Base-by-base conservation (phyloP, 352 stramenopile species). In the Phytopythium litorale region DNA sequence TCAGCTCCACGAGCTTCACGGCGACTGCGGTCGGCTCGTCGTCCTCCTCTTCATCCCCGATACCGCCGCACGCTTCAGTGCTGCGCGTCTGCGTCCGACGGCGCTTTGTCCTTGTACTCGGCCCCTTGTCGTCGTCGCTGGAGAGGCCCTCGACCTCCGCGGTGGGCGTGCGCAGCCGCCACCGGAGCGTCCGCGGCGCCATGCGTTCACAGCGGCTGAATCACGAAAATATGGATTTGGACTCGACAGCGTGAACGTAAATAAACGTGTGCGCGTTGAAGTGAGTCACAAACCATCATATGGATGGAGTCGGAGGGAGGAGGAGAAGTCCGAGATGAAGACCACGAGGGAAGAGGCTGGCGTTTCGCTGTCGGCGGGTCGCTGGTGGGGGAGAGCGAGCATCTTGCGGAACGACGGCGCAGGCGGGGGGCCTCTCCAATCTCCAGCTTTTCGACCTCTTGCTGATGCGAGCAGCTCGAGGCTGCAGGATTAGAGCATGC, bases 1-100 rank as follows among this genome's bases (percentile, higher is more conserved):
- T 89, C 33, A 82, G 49, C 60, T 91, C 79, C 15, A 86, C 72
- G 48, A 91, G 71, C 46, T 45, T 68, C 49, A 89, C 76, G 4
- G 65, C 48, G 7, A 79, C 79, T 18, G 6, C 18, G 16, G 21
- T 13, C 8, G 21, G 19, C 32, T 37, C 53, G 21, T 16, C 25
- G 38, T 48, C 35, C 16, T 37, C 25, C n/a, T 30, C 35, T 9
- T 40, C 35, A 9, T 40, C 35, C 6, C 35, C 42, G 11, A 7
- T 3, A 2, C 15, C 32, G 51, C 21, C 19, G 16, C n/a, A 18
- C 19, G 35, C 49, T 28, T 66, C 55, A 4, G 11, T 9, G 21
- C 3, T 15, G 45, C n/a, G 5, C 12, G 21, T 28, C 21, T 52
- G 45, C 21, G 12, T 52, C 18, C 72, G 65, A 19, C 56, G 62